Evolutionary conservation across 2,329 filamentous ascomycete species (phyloP).

Genomic region (Gaeumannomyces sp.): DNA sequence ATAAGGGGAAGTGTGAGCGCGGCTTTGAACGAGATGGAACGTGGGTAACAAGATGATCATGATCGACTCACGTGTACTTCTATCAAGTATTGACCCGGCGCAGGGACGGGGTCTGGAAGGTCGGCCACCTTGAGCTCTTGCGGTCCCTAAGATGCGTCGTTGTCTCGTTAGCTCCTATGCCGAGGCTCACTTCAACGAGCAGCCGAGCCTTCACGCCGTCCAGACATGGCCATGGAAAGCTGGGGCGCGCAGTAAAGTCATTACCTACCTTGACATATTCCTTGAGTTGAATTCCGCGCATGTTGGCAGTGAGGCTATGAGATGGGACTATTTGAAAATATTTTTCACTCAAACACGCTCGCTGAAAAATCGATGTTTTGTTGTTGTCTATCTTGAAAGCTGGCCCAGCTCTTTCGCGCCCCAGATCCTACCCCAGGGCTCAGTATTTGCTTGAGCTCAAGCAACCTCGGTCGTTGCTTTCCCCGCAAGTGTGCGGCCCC

Average conservation of each 20-base stretch:
- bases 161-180: background rate
- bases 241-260: slow-evolving; percentile 3
- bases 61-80: slow-evolving; percentile 53
- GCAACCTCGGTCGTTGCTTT: background rate
- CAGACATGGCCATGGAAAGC: background rate
- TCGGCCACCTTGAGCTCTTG: slow-evolving; percentile 69
- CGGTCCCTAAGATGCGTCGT: slow-evolving; percentile 51
- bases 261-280: slow-evolving; percentile 28
- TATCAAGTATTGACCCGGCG: slow-evolving; percentile 74
- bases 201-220: background rate
- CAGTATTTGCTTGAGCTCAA: background rate
- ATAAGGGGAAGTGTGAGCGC: background rate
- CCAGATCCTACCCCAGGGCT: background rate
- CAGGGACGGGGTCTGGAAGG: slow-evolving; percentile 68
- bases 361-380: background rate
- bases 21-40: background rate
- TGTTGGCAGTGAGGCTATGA: slow-evolving; percentile 14
- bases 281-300: slow-evolving; percentile 28
- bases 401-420: background rate
- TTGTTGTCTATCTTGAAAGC: background rate
- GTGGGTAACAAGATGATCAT: no score
- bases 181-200: background rate
- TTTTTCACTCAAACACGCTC: background rate
- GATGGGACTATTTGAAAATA: background rate
- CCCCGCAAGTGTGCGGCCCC: background rate